Base-by-base conservation (phyloP, 805 yeast genomes). In the Ogataea neopini region DNA sequence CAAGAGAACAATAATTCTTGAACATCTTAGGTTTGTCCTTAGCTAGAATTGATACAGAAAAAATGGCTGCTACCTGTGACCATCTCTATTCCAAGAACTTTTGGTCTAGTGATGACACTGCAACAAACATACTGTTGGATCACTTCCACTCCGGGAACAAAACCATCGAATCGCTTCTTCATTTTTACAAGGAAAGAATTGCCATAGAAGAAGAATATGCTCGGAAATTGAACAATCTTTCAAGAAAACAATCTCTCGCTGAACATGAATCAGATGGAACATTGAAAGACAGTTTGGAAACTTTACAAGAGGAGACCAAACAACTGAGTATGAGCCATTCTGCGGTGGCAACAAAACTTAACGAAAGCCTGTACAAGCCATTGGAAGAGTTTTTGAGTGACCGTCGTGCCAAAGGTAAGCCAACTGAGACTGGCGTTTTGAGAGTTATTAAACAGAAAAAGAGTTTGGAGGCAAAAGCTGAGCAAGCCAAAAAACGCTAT, bases 121-220 rank as follows among this genome's bases (percentile, higher is more conserved):
- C 94, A 4, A 79, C 80, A 37, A 69, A 68, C 11, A 71, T 74
- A 9, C 66, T 88, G 15, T 73, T 79, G 44, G 74, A 71, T 51
- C 77, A 83, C 49, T 76, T 85, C 71, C 76, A 78, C 54, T 74
- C 79, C 49, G 80, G 89, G 7, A 71, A 77, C 34, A 75, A 73
- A 40, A 83, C 94, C 1, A 65, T 79, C 41, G 82, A 80, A 23
- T 77, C 74, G 25, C 57, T 83, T 14, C 61, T 69, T 7, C 54
- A 59, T 1, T 80, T 75, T 51, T 80, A 79, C 64, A 76, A 71
- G 49, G 86, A 82, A 47, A 68, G 84, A 32, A 68, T 77, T 1
- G 70, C 77, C 13, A 76, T 89, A 33, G 96, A 88, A 58, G 85
- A 81, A 50, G 96, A 89, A 20, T 87, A 86, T 59, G 68, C 83